phyloP scores from a whole-genome alignment of 306 rosid species.

The Quercus cerris region DNA sequence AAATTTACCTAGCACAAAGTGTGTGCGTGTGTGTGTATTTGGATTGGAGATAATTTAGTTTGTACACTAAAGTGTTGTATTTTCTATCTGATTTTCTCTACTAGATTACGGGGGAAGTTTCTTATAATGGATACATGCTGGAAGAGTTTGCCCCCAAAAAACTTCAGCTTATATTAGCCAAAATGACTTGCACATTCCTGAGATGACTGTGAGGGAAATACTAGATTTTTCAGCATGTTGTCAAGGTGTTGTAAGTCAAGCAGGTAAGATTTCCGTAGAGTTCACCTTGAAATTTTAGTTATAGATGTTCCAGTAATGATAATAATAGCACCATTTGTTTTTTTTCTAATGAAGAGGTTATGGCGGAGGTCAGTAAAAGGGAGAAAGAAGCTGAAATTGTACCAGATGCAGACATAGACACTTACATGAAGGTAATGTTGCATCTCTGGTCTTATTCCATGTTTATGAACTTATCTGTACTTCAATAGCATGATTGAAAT shows the following conservation, averaged over 20 bases:
- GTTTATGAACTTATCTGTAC: neutral
- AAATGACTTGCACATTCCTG: conserved; percentile 67
- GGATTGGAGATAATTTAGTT: neutral
- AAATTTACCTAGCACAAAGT: neutral
- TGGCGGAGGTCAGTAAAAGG: conserved; percentile 58
- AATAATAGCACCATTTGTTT: neutral
- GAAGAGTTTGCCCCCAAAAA: conserved; percentile 63
- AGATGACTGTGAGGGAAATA: conserved; percentile 91
- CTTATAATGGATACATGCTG: conserved; percentile 63
- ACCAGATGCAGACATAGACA: conserved; percentile 70
- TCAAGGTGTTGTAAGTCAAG: conserved; percentile 72
- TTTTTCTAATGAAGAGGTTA: conserved; percentile 33
- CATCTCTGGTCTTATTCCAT: neutral
- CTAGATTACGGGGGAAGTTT: conserved; percentile 51
- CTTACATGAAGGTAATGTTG: conserved; percentile 69
- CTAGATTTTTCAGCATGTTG: conserved; percentile 79
- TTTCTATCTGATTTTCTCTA: neutral
- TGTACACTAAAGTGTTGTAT: neutral
- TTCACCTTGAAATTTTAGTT: neutral
- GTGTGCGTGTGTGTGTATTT: neutral
- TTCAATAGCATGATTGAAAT: neutral
- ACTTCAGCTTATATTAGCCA: conserved; percentile 84
- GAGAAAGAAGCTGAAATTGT: conserved; percentile 65
- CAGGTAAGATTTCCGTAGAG: conserved; percentile 34
- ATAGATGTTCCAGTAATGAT: neutral